These are phyloP conservation scores for Suillus weaverae DNA, from an alignment of 768 basidiomycete species.

Conservation along the genomic window DNA sequence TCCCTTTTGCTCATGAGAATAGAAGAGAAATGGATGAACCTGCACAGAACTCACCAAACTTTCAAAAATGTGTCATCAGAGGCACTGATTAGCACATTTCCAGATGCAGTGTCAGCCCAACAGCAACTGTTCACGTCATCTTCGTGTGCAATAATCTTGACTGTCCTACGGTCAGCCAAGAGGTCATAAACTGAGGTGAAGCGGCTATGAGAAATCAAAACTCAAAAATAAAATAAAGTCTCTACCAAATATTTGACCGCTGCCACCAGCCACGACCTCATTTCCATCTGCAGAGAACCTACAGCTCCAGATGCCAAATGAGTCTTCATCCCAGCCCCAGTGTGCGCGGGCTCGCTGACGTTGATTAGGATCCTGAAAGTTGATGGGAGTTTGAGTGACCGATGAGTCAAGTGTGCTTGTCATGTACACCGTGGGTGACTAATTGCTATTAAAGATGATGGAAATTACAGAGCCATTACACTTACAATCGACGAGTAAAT, in stretches of 20 bases:
- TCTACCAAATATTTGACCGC: constrained; percentile 74
- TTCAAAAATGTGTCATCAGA: constrained; percentile 95
- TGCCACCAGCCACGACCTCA: constrained; percentile 92
- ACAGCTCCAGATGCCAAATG: constrained; percentile 88
- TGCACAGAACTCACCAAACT: constrained; percentile 70
- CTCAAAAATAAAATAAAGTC: not conserved
- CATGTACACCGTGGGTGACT: constrained; percentile 77
- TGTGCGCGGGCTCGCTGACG: constrained; percentile 29
- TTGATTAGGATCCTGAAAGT: constrained; percentile 50
- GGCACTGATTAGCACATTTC: constrained; percentile 92
- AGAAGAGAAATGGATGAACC: not conserved
- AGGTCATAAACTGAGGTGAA: constrained; percentile 83
- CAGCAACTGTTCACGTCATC: constrained; percentile 96
- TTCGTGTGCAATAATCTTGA: constrained; percentile 83
- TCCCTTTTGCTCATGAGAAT: constrained; percentile 40
- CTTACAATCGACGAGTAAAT: constrained; percentile 90
- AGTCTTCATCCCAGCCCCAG: constrained; percentile 43
- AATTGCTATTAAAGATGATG: constrained; percentile 13
- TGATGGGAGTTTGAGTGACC: constrained; percentile 60
- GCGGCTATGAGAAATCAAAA: constrained; percentile 7
- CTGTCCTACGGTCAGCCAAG: constrained; percentile 69
- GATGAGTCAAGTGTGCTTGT: constrained; percentile 67
- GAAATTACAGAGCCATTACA: constrained; percentile 5
- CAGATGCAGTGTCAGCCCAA: constrained; percentile 91
- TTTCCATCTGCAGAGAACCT: constrained; percentile 95